Evolutionary conservation across 2,329 filamentous ascomycete genomes (phyloP), one percentile per base, ranked within the genome.

Genomic region (Alternaria hordeiaustralica): DNA sequence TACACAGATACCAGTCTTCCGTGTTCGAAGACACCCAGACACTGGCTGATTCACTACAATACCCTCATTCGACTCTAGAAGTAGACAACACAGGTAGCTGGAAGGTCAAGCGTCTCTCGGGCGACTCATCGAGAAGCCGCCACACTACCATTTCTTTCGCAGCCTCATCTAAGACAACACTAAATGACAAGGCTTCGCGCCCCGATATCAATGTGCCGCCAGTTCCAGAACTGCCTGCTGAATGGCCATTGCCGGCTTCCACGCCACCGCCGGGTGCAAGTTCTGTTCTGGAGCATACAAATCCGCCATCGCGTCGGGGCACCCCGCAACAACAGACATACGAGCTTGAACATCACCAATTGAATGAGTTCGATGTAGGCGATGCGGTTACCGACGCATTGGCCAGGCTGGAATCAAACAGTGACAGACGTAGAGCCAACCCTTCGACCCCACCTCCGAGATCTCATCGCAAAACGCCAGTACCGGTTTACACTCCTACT

Each of bases 21-120:
- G 25, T 78, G 5, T 79, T 78, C 46, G 73, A 77, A 28, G 75
- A 78, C 30, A 68, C 75, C 7, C 68, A 67, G 15, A 76, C 77
- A 23, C 61, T 79, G 51, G 76, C 76, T 12, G 76, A 78, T 46
- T 78, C 76, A 9, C 68, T 79, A 8, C 68, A 68, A 50, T 79
- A 75, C 45, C 72, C 70, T 12, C 73, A 72, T 7, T 75, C 75
- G 1, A 72, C 75, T n/a, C 65, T 78, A n/a, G 72, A 74, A 53
- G 69, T 77, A 13, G 75, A 78, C 46, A 55, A 66, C 12, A 75
- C 75, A 10, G 76, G 77, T 5, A 60, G 66, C 25, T 79, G 71
- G 71, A 79, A 78, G 44, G 64, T 78, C 55, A 79, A 74, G 61
- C 71, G 74, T 12, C 60, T 67, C 6, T 77, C 74, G 5, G 57